Evolutionary conservation across 1,139 yeast genomes (phyloP), one percentile per base, ranked within the genome.

Genomic region (Yamadazyma sp.): DNA sequence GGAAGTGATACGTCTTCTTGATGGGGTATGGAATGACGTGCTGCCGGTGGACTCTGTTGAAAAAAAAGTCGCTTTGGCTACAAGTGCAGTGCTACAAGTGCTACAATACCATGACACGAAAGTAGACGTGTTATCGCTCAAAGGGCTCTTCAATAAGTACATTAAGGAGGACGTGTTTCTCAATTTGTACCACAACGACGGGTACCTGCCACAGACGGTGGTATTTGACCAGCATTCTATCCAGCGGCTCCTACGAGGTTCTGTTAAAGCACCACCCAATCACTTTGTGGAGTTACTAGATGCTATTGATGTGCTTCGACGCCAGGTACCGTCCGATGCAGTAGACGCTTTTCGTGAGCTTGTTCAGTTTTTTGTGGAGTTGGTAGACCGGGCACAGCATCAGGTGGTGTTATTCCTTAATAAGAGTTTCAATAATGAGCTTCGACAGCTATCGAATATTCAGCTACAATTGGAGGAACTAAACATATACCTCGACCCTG

Each of bases 361-460:
- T 10, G 30, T 38, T 17, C 6, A 9, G 26, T 31, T 31, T n/a
- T 34, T 31, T 18, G 13, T n/a, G 20, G 26, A 20, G 7, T 21
- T 38, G 14, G 35, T 25, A 10, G 22, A 17, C 8, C 25, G 11
- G 31, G 25, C 31, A 6, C 17, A 20, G 17, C n/a, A 5, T 10
- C 29, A 18, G 29, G 23, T 47, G 14, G 26, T 40, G 2, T 14
- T 9, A n/a, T 45, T 47, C 20, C 27, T 47, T 10, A 48, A 47
- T 17, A 41, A 38, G 17, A 24, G 33, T 27, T 39, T 44, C 27
- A 44, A 44, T 28, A 34, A 34, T 21, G 52, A 48, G 37, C 33
- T 47, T n/a, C 29, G 46, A n/a, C 52, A 47, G 30, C 29, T 46
- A 9, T 28, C 45, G 6, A 48, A 47, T 24, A 24, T 48, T 14